Conservation (phyloP, 1,139 yeast species). For the Protomyces arabidopsidicola region DNA sequence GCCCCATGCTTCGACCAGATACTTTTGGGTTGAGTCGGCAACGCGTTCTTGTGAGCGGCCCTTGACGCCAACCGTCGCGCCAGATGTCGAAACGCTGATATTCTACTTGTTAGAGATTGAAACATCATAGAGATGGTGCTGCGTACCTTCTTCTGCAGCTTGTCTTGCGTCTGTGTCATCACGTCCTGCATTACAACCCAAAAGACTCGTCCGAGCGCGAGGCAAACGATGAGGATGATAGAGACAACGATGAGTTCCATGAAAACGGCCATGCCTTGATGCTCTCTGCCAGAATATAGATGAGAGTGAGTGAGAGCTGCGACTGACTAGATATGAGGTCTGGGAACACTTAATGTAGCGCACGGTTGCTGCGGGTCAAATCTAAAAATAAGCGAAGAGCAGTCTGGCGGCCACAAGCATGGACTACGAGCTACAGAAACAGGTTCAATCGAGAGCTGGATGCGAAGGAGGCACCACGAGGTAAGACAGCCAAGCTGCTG, state of each 20-base stretch:
- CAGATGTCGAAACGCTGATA: constrained; percentile 1
- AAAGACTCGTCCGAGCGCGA: neutral
- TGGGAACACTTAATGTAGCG: neutral
- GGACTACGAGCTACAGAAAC: too few species aligned
- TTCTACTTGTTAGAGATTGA: neutral
- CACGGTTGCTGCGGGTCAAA: neutral
- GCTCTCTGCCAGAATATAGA: neutral
- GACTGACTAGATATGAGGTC: neutral
- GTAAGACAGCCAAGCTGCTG: too few species aligned
- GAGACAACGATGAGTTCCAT: neutral
- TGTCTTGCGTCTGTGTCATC: neutral
- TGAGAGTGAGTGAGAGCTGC: neutral
- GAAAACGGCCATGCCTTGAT: neutral
- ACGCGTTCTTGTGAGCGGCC: constrained; percentile 2
- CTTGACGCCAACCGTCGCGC: constrained; percentile 24
- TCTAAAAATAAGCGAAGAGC: neutral
- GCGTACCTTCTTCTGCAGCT: neutral
- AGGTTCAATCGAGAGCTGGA: too few species aligned
- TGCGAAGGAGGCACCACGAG: too few species aligned
- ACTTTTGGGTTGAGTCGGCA: constrained; percentile 12
- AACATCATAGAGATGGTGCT: neutral
- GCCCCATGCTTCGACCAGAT: constrained; percentile 11
- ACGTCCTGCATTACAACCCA: neutral
- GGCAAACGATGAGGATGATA: neutral
- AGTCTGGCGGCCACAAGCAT: neutral